A percentile compares a stretch with the other conserved stretches of the same genome.
phyloP scores from a whole-genome alignment of 768 basidiomycete genomes.

The Mycena belliarum region DNA sequence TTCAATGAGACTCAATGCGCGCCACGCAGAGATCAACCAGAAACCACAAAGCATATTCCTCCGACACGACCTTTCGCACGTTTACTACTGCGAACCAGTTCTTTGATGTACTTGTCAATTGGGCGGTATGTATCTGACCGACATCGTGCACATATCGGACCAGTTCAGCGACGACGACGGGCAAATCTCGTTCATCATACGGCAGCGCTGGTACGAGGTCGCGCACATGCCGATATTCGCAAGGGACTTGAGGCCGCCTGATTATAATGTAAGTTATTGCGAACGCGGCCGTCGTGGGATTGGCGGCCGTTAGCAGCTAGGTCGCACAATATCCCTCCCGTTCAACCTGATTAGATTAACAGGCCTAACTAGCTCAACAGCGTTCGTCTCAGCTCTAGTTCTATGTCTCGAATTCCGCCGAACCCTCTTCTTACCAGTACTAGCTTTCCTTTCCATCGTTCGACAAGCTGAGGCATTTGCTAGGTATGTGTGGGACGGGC shows the following conservation, averaged over 20 bases:
- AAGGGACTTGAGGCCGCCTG: slow-evolving; percentile 70
- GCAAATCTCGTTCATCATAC: slow-evolving; percentile 53
- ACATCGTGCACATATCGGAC: slow-evolving; percentile 57
- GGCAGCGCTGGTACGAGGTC: slow-evolving; percentile 57
- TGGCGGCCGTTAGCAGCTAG: no score
- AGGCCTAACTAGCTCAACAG: no score
- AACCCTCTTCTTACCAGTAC: no score
- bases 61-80: slow-evolving; percentile 78
- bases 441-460: no score
- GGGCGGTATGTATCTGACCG: slow-evolving; percentile 61
- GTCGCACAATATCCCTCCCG: no score
- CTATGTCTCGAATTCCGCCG: no score
- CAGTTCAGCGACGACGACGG: slow-evolving; percentile 44
- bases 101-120: slow-evolving; percentile 67
- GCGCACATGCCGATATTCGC: slow-evolving; percentile 63
- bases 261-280: slow-evolving; percentile 41
- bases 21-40: slow-evolving; percentile 26
- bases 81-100: slow-evolving; percentile 71
- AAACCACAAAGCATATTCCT: slow-evolving; percentile 68
- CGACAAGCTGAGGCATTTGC: no score
- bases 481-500: no score
- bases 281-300: background rate
- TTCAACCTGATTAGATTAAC: no score
- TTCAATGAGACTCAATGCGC: background rate
- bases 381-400: no score